These are phyloP conservation scores for Amanita jacksonii DNA, from an alignment of 768 basidiomycete genomes.

Conservation along the genomic window DNA sequence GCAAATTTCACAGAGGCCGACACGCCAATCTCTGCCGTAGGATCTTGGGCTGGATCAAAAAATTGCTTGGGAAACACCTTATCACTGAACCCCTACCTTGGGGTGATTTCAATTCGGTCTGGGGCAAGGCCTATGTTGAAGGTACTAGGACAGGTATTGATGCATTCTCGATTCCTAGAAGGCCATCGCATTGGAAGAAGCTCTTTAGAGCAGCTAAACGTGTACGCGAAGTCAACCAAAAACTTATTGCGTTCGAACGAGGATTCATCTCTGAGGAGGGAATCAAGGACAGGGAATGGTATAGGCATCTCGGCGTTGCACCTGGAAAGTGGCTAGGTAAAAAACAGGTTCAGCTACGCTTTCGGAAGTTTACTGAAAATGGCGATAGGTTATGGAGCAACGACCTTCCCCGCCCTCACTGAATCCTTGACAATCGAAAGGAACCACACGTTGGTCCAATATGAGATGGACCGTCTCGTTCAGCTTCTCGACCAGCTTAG, in stretches of 20 bases:
- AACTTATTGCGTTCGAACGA: slow-evolving; percentile 61
- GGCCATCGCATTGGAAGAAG: slow-evolving; percentile 11
- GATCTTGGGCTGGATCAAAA: background rate
- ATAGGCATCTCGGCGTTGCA: slow-evolving; percentile 74
- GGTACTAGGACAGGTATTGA: background rate
- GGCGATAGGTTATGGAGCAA: slow-evolving; percentile 75
- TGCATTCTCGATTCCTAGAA: background rate
- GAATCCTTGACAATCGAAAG: slow-evolving; percentile 68
- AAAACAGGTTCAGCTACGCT: too few relatives aligned
- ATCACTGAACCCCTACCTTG: slow-evolving; percentile 9
- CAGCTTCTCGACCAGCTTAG: slow-evolving; percentile 46
- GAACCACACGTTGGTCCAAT: slow-evolving; percentile 47
- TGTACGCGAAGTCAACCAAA: slow-evolving; percentile 51
- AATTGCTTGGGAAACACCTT: background rate
- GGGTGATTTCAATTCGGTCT: background rate
- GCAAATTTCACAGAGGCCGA: slow-evolving; percentile 12
- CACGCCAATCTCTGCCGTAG: slow-evolving; percentile 10
- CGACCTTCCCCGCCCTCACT: slow-evolving; percentile 71
- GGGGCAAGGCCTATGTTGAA: background rate
- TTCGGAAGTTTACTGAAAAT: background rate
- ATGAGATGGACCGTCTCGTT: slow-evolving; percentile 51
- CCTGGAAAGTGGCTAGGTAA: slow-evolving; percentile 85
- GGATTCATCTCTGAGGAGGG: slow-evolving; percentile 77
- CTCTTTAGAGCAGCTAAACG: slow-evolving; percentile 51
- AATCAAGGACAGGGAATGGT: slow-evolving; percentile 79